phyloP scores from a whole-genome alignment of 805 yeast genomes.

The Suhomyces sp. region DNA sequence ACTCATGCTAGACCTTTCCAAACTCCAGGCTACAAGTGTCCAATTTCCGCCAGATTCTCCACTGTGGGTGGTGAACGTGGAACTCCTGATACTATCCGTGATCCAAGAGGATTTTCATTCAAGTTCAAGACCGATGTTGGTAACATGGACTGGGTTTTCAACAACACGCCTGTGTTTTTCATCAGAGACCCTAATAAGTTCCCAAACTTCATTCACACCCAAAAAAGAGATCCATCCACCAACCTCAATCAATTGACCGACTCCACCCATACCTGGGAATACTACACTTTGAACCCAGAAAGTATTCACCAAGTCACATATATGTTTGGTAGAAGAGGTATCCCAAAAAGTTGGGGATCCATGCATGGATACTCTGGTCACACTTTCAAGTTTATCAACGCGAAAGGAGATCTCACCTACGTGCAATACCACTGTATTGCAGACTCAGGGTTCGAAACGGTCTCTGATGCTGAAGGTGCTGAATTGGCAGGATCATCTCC shows the following conservation, averaged over 20 bases:
- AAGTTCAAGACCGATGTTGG: constrained; percentile 84
- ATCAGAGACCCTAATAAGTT: constrained; percentile 82
- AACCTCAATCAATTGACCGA: constrained; percentile 44
- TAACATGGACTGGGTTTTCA: constrained; percentile 79
- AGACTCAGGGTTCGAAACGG: constrained; percentile 47
- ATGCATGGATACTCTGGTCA: constrained; percentile 68
- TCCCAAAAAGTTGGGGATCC: constrained; percentile 51
- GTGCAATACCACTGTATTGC: constrained; percentile 54
- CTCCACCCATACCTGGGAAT: constrained; percentile 58
- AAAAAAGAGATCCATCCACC: constrained; percentile 77
- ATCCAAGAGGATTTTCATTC: constrained; percentile 82
- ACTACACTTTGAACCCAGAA: constrained; percentile 53
- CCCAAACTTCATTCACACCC: constrained; percentile 86
- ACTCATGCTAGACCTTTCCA: constrained; percentile 73
- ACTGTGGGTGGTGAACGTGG: constrained; percentile 87
- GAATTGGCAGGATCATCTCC: constrained; percentile 48
- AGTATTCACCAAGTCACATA: constrained; percentile 55
- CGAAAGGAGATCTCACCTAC: constrained; percentile 49
- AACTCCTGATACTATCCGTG: constrained; percentile 79
- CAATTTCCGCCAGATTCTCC: constrained; percentile 71
- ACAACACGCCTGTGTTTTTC: constrained; percentile 84
- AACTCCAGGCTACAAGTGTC: constrained; percentile 76
- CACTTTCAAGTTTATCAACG: constrained; percentile 56
- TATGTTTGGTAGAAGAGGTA: constrained; percentile 60
- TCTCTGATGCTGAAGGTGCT: constrained; percentile 45